Evolutionary conservation across 495 filamentous ascomycete genomes (phyloP), one percentile per base, ranked within the genome.

Genomic region (Terfezia boudieri): DNA sequence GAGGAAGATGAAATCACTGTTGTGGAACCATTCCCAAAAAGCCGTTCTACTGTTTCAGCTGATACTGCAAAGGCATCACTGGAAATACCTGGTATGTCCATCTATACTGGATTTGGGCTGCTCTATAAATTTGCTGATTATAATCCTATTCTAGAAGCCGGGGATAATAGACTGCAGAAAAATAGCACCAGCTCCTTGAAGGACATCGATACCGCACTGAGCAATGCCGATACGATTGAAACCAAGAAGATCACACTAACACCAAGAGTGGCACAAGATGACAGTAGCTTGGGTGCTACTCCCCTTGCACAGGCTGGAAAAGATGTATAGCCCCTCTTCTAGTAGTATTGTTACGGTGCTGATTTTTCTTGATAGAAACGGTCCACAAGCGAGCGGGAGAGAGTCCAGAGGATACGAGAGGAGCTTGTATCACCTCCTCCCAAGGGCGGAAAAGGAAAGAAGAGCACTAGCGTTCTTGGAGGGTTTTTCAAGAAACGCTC

Each of bases 181-280:
- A 66, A 67, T 35, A 70, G 75, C 36, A 77, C 72, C 67, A 80
- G 80, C 60, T 85, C 86, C 36, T 79, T 82, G 60, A 88, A 88
- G 64, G 86, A 85, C 35, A 20, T 51, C 22, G 49, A 51, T 22
- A 51, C 49, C 12, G 49, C n/a, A 17, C 14, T 32, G 49, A 20
- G 9, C 14, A 51, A 32, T 32, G 16, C n/a, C n/a, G 49, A 51
- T 23, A 20, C 49, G n/a, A 51, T 20, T 57, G 92, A 95, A 64
- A 94, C 90, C 1, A 84, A 89, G 67, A 99, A 99, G 71, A 94
- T 99, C 57, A 93, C 87, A 2, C 73, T 99, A 36, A 99, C 90
- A 0, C 90, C 90, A 11, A 93, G 89, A 57, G 71, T 99, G n/a
- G 72, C 96, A 14, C 89, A 96, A 56, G 88, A 94, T 59, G 73